Evolutionary conservation across 2,329 filamentous ascomycete species (phyloP).

Genomic region (Hymenoscyphus fructigenus): DNA sequence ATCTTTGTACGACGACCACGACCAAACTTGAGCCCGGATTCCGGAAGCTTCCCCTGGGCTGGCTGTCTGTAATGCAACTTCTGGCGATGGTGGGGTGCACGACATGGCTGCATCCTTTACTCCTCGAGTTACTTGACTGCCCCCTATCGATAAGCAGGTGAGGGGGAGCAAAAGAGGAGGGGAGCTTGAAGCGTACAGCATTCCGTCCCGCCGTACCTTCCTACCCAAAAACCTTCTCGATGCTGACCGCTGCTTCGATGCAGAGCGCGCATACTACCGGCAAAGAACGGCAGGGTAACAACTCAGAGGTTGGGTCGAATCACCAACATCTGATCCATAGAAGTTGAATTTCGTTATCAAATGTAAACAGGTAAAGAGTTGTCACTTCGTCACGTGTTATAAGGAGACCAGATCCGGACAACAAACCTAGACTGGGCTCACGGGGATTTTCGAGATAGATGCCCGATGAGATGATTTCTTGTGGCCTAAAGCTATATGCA

Average conservation of each 20-base stretch:
- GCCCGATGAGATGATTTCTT: no score
- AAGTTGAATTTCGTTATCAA: no score
- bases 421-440: no score
- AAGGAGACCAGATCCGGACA: no score
- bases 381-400: no score
- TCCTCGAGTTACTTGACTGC: neutral
- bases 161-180: neutral
- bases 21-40: neutral
- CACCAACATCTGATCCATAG: no score
- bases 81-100: neutral
- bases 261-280: neutral
- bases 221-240: neutral
- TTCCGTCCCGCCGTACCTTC: neutral
- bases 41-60: neutral
- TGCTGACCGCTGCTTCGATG: conserved; percentile 3
- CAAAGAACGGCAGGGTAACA: neutral
- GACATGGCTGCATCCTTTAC: neutral
- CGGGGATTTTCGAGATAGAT: no score
- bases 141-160: conserved; percentile 3
- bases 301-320: neutral
- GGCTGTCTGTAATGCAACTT: neutral
- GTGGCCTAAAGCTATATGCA: no score
- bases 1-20: neutral
- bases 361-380: no score
- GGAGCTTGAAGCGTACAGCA: neutral